Evolutionary conservation across 1,139 yeast genomes (phyloP), one percentile per base, ranked within the genome.

Genomic region (Petasospora rhodanensis): DNA sequence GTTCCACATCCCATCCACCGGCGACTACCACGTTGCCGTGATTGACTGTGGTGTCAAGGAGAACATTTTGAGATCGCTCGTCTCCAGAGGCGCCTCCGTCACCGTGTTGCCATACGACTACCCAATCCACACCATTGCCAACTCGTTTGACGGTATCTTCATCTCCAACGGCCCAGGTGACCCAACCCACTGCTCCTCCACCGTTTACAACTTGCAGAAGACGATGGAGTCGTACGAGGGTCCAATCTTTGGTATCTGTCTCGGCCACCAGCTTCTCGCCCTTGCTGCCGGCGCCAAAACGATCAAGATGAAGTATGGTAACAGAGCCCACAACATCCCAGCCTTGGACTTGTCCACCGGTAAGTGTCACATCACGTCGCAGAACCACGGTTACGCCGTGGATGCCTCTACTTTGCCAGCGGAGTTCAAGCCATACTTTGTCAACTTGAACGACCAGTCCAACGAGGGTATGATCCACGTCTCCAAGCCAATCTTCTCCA

Each of bases 131-230:
- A 82, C 85, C 56, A 78, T 89, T 49, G 96, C 96, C 39, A 76
- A 76, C 59, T 84, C 83, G 61, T 91, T 87, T 56, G 98, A 91
- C 56, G 98, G 97, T 52, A 64, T 91, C 36, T 91, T 91, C 66
- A 78, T 91, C 49, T 85, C 96, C 32, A 91, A 91, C 59, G 98
- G 98, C 33, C 98, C 98, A 30, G 98, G 98, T 54, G 96, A 91
- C 64, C 98, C 98, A 56, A 84, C 95, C 35, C 95, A 85, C 63
- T 89, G 97, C 67, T 61, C 82, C 26, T 58, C 76, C 28, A 91
- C 98, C 12, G 86, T 85, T 29, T 73, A 72, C 49, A 77, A 80
- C 62, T 72, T 91, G 60, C 75, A 71, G 55, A 68, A 75, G 55
- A 76, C 93, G 38, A 79, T 91, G 79, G 54, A 55, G 32, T 56